phyloP scores from a whole-genome alignment of 1,284 basidiomycete genomes.

The Leccinum pachyderme region DNA sequence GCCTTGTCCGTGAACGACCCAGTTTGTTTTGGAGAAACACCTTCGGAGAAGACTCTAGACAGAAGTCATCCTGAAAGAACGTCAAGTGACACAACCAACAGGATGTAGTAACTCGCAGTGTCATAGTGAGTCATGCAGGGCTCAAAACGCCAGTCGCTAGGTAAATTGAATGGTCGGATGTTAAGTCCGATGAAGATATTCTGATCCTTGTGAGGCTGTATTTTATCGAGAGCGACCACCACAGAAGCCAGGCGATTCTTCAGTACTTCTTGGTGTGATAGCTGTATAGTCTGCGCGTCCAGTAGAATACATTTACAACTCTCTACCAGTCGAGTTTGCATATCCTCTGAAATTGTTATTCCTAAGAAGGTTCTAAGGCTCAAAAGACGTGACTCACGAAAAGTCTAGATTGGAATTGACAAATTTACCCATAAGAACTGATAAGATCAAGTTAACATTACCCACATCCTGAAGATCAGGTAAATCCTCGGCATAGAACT shows the following conservation, averaged over 20 bases:
- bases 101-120: conserved; percentile 45
- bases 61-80: conserved; percentile 55
- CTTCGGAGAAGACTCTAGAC: conserved; percentile 64
- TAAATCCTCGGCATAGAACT: conserved; percentile 67
- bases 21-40: conserved; percentile 77
- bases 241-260: conserved; percentile 48
- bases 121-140: conserved; percentile 75
- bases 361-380: not conserved
- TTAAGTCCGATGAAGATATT: conserved; percentile 71
- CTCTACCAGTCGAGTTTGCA: conserved; percentile 61
- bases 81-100: not conserved
- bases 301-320: conserved; percentile 52
- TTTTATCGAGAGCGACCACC: conserved; percentile 45
- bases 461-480: conserved; percentile 71
- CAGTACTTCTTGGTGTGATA: conserved; percentile 54
- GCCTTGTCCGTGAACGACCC: conserved; percentile 52
- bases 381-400: conserved; percentile 50
- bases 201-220: conserved; percentile 62
- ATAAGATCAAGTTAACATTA: conserved; percentile 12
- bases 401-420: conserved; percentile 45
- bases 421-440: conserved; percentile 4
- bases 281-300: conserved; percentile 57
- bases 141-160: conserved; percentile 70
- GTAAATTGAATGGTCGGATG: conserved; percentile 58
- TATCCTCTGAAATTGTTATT: conserved; percentile 45